Base-by-base conservation (phyloP, 2,329 filamentous ascomycete genomes). In the Lasiodiplodia sp. region DNA sequence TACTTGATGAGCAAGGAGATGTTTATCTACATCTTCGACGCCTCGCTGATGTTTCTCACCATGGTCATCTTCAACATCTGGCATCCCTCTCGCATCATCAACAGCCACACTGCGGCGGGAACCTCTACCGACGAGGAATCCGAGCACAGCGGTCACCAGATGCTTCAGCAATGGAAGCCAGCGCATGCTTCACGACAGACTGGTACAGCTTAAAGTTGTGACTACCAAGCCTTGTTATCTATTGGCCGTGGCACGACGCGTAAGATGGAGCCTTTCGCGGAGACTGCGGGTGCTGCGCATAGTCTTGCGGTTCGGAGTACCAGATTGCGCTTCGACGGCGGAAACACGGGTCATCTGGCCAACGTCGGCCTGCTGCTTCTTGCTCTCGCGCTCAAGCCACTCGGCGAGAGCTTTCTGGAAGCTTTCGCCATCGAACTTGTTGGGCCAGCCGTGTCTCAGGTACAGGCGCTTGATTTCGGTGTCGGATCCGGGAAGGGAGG, bases 11-110 rank as follows among this genome's bases (percentile, higher is more conserved):
- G 74, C n/a, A 78, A 81, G 53, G 85, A 86, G 75, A 77, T 78
- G 68, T 84, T 77, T 23, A 69, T 85, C 6, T 85, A 85, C 71
- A 75, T 82, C 23, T 83, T 86, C 68, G 84, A 86, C 75, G 80
- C 82, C 5, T 69, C 76, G 3, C 76, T 83, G 14, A 85, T 85
- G 82, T 73, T 80, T 49, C 14, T 76, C 7, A 81, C 83, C 3
- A 79, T 85, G 75, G 66, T 77, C 0, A 60, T 83, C 37, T 79
- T 85, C 52, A 77, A 77, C 68, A 38, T 78, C 52, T 70, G 72
- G 6, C 81, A 82, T 70, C 81, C 81, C 2, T 76, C 77, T n/a
- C 72, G 76, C 66, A 69, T 75, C 57, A 56, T 68, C 66, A 47
- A 28, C 44, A 21, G 21, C 55, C 23, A 37, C 14, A 6, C 51